phyloP scores from a whole-genome alignment of 1,139 yeast species.

The Komagataea norvegica region DNA sequence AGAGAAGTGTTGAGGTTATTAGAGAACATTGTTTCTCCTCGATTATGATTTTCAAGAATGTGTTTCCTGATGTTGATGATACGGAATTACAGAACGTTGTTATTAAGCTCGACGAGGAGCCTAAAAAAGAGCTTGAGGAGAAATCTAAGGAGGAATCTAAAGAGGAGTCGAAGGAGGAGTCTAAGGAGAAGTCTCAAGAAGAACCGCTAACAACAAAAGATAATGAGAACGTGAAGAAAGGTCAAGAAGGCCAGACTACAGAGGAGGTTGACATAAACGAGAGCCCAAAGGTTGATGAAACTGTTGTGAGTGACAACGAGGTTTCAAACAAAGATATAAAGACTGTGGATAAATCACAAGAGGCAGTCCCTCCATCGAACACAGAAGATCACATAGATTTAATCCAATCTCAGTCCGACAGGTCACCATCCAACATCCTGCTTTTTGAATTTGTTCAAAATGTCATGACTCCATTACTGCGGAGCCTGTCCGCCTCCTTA shows the following conservation, averaged over 20 bases:
- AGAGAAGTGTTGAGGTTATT: constrained; percentile 74
- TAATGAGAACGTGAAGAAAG: too few relatives aligned
- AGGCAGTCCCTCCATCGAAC: too few relatives aligned
- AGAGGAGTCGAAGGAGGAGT: constrained; percentile 3
- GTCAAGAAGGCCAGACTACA: background rate
- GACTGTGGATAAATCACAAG: too few relatives aligned
- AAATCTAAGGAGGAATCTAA: constrained; percentile 2
- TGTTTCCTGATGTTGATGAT: constrained; percentile 43
- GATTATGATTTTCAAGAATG: constrained; percentile 58
- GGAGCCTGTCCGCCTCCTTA: constrained; percentile 33
- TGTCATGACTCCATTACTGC: constrained; percentile 33
- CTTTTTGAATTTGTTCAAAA: constrained; percentile 40
- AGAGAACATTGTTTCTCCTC: constrained; percentile 79
- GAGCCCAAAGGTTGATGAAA: too few relatives aligned
- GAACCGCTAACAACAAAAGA: too few relatives aligned
- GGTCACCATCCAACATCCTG: constrained; percentile 24
- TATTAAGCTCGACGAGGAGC: constrained; percentile 9
- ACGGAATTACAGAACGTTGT: constrained; percentile 22
- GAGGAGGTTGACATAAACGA: too few relatives aligned
- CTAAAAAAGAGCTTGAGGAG: background rate
- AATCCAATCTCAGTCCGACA: constrained; percentile 3
- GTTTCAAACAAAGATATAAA: too few relatives aligned
- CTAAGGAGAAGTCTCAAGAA: constrained; percentile 4
- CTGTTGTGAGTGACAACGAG: too few relatives aligned
- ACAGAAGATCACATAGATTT: background rate